A percentile compares a stretch with the other conserved stretches of the same genome.
phyloP scores from a whole-genome alignment of 768 basidiomycete genomes.

The Royoungia palumana region DNA sequence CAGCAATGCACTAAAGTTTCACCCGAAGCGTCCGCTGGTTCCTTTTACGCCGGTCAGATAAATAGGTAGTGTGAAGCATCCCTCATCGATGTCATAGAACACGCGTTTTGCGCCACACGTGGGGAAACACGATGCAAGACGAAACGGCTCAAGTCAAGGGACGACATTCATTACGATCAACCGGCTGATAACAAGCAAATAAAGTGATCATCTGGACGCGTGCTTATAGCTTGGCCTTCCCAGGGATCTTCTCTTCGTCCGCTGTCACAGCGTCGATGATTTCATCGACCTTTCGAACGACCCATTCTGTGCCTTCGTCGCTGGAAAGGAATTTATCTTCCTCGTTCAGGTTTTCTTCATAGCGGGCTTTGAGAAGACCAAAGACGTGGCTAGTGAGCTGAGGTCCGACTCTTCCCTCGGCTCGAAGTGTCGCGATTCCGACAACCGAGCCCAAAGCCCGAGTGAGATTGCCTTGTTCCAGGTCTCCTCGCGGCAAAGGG shows the following conservation, averaged over 20 bases:
- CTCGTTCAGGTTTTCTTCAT: constrained; percentile 52
- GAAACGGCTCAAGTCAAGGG: constrained; percentile 14
- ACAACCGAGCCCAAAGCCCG: constrained; percentile 81
- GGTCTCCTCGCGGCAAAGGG: constrained; percentile 65
- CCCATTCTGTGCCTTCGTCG: constrained; percentile 89
- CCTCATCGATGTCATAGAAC: constrained; percentile 21
- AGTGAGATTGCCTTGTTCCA: constrained; percentile 79
- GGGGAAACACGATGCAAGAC: constrained; percentile 30
- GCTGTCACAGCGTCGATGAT: constrained; percentile 70
- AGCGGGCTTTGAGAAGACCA: constrained; percentile 82
- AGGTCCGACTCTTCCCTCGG: constrained; percentile 80
- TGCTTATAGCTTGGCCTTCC: constrained; percentile 61
- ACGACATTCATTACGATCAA: constrained; percentile 26
- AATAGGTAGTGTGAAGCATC: constrained; percentile 9
- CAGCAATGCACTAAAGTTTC: constrained; percentile 26
- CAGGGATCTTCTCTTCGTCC: constrained; percentile 36
- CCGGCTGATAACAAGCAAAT: constrained; percentile 30
- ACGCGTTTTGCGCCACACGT: constrained; percentile 32
- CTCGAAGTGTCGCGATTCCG: constrained; percentile 79
- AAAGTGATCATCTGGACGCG: constrained; percentile 19
- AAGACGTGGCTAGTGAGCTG: constrained; percentile 88
- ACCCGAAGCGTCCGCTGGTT: constrained; percentile 19
- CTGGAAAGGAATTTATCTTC: constrained; percentile 80
- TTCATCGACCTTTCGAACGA: constrained; percentile 77
- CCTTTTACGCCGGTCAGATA: constrained; percentile 20